Evolutionary conservation across 352 stramenopile species (phyloP).

Genomic region (Phytophthora citrophthora): DNA sequence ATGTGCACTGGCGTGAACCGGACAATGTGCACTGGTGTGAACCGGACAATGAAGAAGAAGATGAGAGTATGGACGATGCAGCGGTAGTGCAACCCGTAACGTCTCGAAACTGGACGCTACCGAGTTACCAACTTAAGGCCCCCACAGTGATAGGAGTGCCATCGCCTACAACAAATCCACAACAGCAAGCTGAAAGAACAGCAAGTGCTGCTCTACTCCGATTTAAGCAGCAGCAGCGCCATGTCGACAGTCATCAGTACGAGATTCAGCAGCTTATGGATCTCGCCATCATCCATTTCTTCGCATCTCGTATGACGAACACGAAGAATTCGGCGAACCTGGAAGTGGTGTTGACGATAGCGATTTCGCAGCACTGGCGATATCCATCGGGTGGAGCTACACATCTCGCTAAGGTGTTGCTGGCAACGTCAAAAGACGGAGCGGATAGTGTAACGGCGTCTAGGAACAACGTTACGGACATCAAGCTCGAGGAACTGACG

Average conservation of each 20-base stretch:
- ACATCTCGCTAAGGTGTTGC: conserved; percentile 24
- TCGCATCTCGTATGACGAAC: conserved; percentile 18
- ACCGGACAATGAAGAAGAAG: conserved; percentile 7
- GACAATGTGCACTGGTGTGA: no score
- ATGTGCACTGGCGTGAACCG: no score
- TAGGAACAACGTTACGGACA: neutral
- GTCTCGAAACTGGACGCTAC: neutral
- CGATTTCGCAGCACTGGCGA: conserved; percentile 30
- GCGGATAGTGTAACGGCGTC: neutral
- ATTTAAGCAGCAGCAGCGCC: conserved; percentile 22
- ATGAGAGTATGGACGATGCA: conserved; percentile 7
- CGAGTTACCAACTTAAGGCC: conserved; percentile 7
- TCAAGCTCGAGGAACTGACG: conserved; percentile 40
- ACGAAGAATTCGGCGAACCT: conserved; percentile 10
- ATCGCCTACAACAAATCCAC: conserved; percentile 6
- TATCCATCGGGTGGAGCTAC: conserved; percentile 12
- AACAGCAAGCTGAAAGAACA: conserved; percentile 3
- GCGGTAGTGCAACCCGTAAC: neutral
- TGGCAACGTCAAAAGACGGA: conserved; percentile 4
- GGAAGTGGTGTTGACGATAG: conserved; percentile 18
- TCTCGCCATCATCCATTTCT: conserved; percentile 30
- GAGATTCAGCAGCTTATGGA: conserved; percentile 35
- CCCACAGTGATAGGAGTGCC: conserved; percentile 4
- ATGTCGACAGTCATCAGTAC: conserved; percentile 11
- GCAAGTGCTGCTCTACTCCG: conserved; percentile 1